Conservation (phyloP, 225 moss, liverwort and hornwort genomes). For the Rhytidiadelphus loreus region DNA sequence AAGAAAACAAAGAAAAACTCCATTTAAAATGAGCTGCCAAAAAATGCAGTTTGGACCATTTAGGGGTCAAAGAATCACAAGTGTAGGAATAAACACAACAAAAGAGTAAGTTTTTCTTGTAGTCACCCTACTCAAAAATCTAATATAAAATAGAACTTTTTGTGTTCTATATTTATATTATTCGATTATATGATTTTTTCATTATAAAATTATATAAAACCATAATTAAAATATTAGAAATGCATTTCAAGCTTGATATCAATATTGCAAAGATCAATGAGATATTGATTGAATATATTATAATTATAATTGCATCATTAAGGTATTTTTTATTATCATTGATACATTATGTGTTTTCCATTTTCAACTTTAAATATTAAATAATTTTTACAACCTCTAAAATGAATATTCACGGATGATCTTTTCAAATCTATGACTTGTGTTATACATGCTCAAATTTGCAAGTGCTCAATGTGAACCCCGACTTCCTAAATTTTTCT, state of each 20-base stretch:
- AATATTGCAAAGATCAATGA: background rate
- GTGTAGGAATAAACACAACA: background rate
- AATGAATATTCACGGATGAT: background rate
- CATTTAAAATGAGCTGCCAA: too few relatives aligned
- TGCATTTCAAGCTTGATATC: background rate
- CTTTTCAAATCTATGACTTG: background rate
- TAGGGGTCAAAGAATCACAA: background rate
- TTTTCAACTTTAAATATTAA: background rate
- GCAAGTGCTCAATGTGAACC: background rate
- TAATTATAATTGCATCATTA: background rate
- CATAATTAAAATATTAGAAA: background rate
- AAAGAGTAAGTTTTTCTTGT: fast-evolving
- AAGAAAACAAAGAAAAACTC: too few relatives aligned
- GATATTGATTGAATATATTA: background rate
- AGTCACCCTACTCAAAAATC: background rate
- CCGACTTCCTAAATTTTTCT: fast-evolving
- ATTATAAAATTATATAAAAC: background rate
- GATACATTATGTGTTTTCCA: background rate
- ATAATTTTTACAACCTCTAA: background rate
- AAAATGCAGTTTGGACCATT: too few relatives aligned
- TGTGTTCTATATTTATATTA: background rate
- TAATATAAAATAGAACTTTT: too few relatives aligned
- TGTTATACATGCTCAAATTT: background rate
- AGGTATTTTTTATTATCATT: background rate
- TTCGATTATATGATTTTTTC: background rate